Conservation (phyloP, 257 asterid genomes). For the Salvia hispanica region DNA sequence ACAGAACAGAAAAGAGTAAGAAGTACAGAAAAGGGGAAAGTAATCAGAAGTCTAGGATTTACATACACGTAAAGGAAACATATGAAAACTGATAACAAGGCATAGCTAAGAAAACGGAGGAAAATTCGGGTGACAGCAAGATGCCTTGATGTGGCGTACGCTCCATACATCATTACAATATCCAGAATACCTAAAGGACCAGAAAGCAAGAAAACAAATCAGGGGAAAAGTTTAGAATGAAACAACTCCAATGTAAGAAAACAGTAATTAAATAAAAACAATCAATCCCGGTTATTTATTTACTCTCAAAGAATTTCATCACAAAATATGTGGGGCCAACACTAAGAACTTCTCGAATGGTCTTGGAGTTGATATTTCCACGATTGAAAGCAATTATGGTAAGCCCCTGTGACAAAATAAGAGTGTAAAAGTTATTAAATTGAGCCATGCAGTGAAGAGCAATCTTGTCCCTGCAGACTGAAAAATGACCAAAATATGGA, state of each 20-base stretch:
- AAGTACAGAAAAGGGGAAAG: conserved; percentile 2
- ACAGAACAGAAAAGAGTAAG: conserved; percentile 24
- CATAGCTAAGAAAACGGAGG: conserved; percentile 75
- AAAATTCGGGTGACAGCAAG: conserved; percentile 83
- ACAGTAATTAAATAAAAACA: conserved; percentile 12
- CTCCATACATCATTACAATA: conserved; percentile 95
- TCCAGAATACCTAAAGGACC: conserved; percentile 72
- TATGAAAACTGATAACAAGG: conserved; percentile 63
- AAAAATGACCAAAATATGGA: conserved; percentile 8
- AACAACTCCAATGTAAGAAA: not conserved
- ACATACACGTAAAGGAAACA: conserved; percentile 94
- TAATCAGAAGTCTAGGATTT: conserved; percentile 27
- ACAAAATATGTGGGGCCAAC: conserved; percentile 93
- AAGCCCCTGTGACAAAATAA: conserved; percentile 64
- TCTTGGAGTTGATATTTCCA: conserved; percentile 51
- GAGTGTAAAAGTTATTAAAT: conserved; percentile 17
- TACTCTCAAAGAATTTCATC: conserved; percentile 89
- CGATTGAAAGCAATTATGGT: conserved; percentile 71
- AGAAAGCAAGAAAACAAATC: not conserved
- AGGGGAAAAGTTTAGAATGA: conserved; percentile 12
- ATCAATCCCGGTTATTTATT: conserved; percentile 17
- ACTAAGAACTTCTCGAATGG: conserved; percentile 81
- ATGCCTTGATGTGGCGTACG: conserved; percentile 81
- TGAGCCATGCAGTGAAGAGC: conserved; percentile 20
- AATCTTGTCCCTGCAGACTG: conserved; percentile 18